Evolutionary conservation across 225 moss, liverwort and hornwort species (phyloP).

Genomic region (Antitrichia curtipendula): DNA sequence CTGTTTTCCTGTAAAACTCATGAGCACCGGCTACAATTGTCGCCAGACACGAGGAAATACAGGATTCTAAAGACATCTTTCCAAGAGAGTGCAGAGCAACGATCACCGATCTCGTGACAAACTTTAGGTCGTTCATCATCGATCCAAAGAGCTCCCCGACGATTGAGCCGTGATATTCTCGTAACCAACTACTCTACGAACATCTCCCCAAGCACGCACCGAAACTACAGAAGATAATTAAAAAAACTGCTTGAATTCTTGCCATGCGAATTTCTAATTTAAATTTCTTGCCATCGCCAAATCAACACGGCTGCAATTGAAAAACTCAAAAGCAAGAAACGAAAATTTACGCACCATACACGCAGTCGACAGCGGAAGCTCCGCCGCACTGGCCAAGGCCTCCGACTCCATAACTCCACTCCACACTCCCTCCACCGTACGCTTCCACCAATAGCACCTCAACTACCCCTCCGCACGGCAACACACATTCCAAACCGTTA

Average conservation of each 20-base stretch:
- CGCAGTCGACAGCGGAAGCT: neutral
- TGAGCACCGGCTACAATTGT: neutral
- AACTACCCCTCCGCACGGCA: neutral
- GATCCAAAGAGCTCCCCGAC: neutral
- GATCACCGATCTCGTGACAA: neutral
- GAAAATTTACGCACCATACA: neutral
- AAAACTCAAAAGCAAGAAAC: neutral
- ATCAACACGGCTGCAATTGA: neutral
- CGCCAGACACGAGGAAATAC: neutral
- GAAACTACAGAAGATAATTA: neutral
- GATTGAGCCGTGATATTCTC: neutral
- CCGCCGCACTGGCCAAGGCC: neutral
- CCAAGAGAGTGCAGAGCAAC: neutral
- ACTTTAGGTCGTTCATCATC: neutral
- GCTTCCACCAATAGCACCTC: neutral
- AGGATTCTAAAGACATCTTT: neutral
- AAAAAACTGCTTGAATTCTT: neutral
- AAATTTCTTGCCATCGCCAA: neutral
- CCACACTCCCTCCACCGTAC: neutral
- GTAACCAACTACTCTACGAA: neutral
- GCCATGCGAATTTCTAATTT: neutral
- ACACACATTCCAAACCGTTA: neutral
- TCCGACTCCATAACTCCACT: constrained; percentile 1
- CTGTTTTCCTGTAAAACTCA: neutral
- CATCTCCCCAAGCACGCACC: neutral